Percentiles rank a stretch among this genome's conserved stretches.
phyloP scores from a whole-genome alignment of 805 yeast species.

The Saturnispora galanensis region DNA sequence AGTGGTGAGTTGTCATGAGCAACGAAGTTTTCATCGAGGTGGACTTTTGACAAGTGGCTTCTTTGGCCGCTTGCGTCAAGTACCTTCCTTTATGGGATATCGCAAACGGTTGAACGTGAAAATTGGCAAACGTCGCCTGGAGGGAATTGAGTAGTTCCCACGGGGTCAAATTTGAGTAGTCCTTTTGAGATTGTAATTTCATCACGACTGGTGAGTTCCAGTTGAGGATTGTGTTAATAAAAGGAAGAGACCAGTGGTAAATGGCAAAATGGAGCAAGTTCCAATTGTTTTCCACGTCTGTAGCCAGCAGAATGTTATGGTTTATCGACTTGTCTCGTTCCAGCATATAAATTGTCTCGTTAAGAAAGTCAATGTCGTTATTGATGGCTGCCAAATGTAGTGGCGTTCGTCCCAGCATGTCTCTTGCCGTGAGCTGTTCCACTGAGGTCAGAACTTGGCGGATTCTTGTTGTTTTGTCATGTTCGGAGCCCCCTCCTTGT shows the following conservation, averaged over 20 bases:
- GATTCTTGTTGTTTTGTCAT: neutral
- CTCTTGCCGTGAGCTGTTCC: slow-evolving; percentile 39
- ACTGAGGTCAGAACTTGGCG: slow-evolving; percentile 21
- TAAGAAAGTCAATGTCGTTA: slow-evolving; percentile 39
- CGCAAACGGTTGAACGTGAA: neutral
- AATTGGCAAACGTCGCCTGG: slow-evolving; percentile 1
- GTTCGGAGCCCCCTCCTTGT: slow-evolving; percentile 11
- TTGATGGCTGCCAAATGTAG: slow-evolving; percentile 46
- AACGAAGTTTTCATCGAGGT: neutral
- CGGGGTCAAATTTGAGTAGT: slow-evolving; percentile 64
- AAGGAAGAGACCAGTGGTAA: slow-evolving; percentile 43
- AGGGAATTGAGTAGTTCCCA: slow-evolving; percentile 44
- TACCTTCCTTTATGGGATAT: slow-evolving; percentile 5
- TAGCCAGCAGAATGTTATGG: slow-evolving; percentile 33
- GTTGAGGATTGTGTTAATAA: slow-evolving; percentile 37
- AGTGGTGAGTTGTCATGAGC: neutral
- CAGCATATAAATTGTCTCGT: slow-evolving; percentile 31
- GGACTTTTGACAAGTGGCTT: neutral
- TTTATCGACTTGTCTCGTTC: slow-evolving; percentile 23
- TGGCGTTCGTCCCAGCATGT: slow-evolving; percentile 56
- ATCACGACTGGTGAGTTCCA: slow-evolving; percentile 10
- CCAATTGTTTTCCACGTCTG: slow-evolving; percentile 75
- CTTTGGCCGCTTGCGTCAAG: neutral
- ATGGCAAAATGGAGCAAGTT: slow-evolving; percentile 68
- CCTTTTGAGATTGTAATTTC: slow-evolving; percentile 43